Evolutionary conservation across 108 stramenopile genomes (phyloP).

Genomic region (Mayamaea pseudoterrestris): DNA sequence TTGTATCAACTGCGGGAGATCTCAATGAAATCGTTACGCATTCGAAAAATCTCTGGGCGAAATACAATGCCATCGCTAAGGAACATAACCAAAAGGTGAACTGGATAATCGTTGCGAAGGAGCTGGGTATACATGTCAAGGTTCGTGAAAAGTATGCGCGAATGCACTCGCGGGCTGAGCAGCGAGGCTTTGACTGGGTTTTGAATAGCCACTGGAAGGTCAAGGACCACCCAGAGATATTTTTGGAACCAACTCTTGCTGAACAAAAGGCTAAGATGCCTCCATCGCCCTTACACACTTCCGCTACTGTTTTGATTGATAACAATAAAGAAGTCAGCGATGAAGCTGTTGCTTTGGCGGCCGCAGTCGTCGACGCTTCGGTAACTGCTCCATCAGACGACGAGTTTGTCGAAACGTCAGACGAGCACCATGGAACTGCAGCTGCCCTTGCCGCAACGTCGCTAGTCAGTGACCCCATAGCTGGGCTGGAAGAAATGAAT

Average conservation of each 20-base stretch:
- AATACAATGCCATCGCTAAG: conserved; percentile 76
- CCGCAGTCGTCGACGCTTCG: conserved; percentile 1
- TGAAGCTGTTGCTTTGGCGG: conserved; percentile 4
- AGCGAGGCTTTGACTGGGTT: conserved; percentile 62
- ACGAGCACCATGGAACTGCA: conserved; percentile 1
- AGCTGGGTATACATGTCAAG: conserved; percentile 77
- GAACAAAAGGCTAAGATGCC: conserved; percentile 52
- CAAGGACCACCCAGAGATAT: conserved; percentile 60
- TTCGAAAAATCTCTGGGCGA: conserved; percentile 73
- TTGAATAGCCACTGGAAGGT: conserved; percentile 41
- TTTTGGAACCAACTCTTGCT: conserved; percentile 39
- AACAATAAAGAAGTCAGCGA: conserved; percentile 5
- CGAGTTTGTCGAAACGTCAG: conserved; percentile 2
- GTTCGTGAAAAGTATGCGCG: conserved; percentile 79
- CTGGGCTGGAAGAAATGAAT: conserved; percentile 1
- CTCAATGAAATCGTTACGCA: conserved; percentile 64
- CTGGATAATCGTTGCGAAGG: conserved; percentile 69
- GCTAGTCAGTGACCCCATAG: conserved; percentile 2
- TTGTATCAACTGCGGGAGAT: conserved; percentile 62
- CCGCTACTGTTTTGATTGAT: conserved; percentile 24
- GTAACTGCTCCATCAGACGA: not conserved
- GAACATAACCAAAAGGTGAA: conserved; percentile 81
- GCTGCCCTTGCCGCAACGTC: conserved; percentile 2
- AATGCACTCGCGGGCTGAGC: conserved; percentile 63
- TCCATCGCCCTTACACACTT: conserved; percentile 13